Percentiles rank a stretch among this genome's conserved stretches.
Conservation (phyloP, 495 filamentous ascomycete species). For the Rhypophila decipiens region DNA sequence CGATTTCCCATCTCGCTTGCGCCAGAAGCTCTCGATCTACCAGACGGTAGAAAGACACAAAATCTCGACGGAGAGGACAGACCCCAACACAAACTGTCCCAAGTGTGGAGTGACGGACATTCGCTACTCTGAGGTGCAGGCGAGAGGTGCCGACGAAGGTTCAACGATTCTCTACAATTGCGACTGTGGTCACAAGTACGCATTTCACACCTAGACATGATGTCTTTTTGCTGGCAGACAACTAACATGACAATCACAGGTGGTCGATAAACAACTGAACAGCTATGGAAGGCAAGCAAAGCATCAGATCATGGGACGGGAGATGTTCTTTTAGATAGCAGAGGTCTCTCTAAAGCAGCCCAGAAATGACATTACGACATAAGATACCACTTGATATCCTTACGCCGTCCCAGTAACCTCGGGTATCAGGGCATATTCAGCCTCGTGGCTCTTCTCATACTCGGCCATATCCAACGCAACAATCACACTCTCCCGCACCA, state of each 20-base stretch:
- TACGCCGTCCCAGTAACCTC: slow-evolving; percentile 37
- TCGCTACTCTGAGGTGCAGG: slow-evolving; percentile 75
- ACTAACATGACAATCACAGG: no score
- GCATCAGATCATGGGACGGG: slow-evolving; percentile 1
- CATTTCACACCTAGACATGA: no score
- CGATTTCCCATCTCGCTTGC: slow-evolving; percentile 79
- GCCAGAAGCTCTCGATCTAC: slow-evolving; percentile 76
- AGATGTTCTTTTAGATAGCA: neutral
- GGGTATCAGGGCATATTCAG: slow-evolving; percentile 87
- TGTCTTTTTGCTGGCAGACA: no score
- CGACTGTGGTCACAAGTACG: slow-evolving; percentile 78
- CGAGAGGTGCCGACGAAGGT: slow-evolving; percentile 92
- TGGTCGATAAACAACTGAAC: slow-evolving; percentile 35
- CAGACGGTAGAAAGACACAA: slow-evolving; percentile 77
- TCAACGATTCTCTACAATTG: slow-evolving; percentile 85
- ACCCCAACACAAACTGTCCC: slow-evolving; percentile 61
- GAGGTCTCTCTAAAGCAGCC: neutral
- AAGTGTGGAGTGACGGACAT: slow-evolving; percentile 79
- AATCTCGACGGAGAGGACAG: slow-evolving; percentile 67
- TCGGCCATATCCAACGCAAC: slow-evolving; percentile 98
- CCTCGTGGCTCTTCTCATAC: slow-evolving; percentile 82
- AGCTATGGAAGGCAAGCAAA: neutral
- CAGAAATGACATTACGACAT: neutral
- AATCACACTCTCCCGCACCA: slow-evolving; percentile 89
- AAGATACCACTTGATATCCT: slow-evolving; percentile 3